Evolutionary conservation across 257 asterid species (phyloP).

Genomic region (Fraxinus americana): DNA sequence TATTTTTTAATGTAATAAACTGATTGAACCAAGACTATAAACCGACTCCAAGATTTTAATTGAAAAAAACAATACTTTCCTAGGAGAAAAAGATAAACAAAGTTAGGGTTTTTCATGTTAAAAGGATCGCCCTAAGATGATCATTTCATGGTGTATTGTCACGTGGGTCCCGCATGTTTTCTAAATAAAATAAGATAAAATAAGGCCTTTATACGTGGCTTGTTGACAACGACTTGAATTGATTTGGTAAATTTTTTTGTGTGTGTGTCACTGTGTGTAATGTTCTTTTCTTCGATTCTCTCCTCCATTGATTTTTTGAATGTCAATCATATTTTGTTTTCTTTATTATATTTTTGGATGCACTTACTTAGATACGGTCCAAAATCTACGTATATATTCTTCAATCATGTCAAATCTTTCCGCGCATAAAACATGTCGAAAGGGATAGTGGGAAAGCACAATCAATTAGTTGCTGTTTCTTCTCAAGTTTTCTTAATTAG

Average conservation of each 20-base stretch:
- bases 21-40: neutral
- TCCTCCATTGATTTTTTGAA: neutral
- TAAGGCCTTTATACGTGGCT: neutral
- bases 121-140: too few relatives aligned
- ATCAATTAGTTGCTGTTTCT: neutral
- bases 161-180: constrained; percentile 23
- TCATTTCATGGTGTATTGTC: neutral
- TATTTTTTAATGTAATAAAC: neutral
- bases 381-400: neutral
- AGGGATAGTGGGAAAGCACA: neutral
- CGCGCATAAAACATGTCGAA: neutral
- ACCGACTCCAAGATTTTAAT: neutral
- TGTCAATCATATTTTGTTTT: neutral
- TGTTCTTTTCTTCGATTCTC: neutral
- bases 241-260: too few relatives aligned
- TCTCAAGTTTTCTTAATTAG: neutral
- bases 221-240: neutral
- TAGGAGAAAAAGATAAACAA: neutral
- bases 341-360: neutral
- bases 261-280: too few relatives aligned
- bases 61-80: neutral
- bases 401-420: neutral
- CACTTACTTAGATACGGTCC: too few relatives aligned
- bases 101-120: neutral
- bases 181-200: neutral